These are phyloP conservation scores for Ascosphaera aggregata DNA, from an alignment of 2,329 filamentous ascomycete species.

Conservation along the genomic window DNA sequence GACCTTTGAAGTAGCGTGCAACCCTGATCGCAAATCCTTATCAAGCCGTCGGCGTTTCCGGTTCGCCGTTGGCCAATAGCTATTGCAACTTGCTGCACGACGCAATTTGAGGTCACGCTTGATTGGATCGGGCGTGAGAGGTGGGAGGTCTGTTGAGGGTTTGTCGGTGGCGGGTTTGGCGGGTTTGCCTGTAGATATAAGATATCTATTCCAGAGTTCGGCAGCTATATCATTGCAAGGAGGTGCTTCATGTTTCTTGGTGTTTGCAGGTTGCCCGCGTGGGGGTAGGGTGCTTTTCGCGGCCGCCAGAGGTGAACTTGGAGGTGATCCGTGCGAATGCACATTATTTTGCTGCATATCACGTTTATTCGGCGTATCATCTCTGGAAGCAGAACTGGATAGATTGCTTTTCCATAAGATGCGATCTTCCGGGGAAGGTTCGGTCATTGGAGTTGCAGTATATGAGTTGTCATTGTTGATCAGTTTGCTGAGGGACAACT, in stretches of 20 bases:
- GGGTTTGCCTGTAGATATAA: constrained; percentile 23
- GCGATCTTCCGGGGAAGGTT: constrained; percentile 25
- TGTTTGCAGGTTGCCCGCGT: neutral
- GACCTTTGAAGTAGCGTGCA: constrained; percentile 12
- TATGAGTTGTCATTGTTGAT: neutral
- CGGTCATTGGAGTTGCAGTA: neutral
- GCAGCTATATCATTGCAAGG: constrained; percentile 47
- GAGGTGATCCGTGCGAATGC: constrained; percentile 40
- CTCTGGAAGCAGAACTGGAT: neutral
- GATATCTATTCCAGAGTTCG: constrained; percentile 57
- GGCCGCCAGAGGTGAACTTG: constrained; percentile 14
- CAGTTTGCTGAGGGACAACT: neutral
- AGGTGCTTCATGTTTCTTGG: constrained; percentile 28
- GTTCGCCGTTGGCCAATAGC: constrained; percentile 39
- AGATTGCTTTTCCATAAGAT: constrained; percentile 43
- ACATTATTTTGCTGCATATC: neutral
- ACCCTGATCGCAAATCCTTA: constrained; percentile 21
- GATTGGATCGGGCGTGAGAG: constrained; percentile 33
- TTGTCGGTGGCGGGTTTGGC: constrained; percentile 17
- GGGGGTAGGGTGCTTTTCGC: neutral
- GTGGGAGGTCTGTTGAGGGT: constrained; percentile 35
- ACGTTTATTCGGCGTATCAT: neutral
- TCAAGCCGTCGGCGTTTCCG: constrained; percentile 39
- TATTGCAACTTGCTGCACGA: constrained; percentile 44
- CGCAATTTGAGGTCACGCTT: constrained; percentile 24